These are phyloP conservation scores for Phytophthora cajani DNA, from an alignment of 352 stramenopile genomes.

Conservation along the genomic window DNA sequence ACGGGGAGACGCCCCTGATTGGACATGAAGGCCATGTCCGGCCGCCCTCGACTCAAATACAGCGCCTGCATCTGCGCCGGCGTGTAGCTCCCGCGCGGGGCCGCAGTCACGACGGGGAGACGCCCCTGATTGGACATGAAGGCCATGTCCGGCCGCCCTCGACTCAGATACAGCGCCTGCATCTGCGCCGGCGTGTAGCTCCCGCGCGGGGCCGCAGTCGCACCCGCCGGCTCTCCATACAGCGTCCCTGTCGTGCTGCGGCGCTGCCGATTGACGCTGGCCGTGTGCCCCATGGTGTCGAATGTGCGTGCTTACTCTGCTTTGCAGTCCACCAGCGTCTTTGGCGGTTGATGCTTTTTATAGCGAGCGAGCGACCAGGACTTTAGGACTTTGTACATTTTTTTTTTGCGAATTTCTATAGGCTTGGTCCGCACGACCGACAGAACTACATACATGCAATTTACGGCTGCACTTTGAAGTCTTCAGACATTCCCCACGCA, in stretches of 20 bases:
- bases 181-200: constrained; percentile 85
- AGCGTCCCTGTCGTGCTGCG: constrained; percentile 46
- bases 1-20: constrained; percentile 59
- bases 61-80: constrained; percentile 84
- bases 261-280: constrained; percentile 65
- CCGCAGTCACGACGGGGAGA: constrained; percentile 43
- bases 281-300: constrained; percentile 70
- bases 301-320: neutral
- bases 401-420: constrained; percentile 1
- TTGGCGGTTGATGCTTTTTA: constrained; percentile 26
- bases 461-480: constrained; percentile 38
- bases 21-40: constrained; percentile 88
- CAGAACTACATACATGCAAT: neutral
- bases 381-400: constrained; percentile 3
- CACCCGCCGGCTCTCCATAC: constrained; percentile 70
- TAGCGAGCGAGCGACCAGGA: neutral
- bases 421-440: neutral
- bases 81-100: constrained; percentile 67
- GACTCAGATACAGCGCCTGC: constrained; percentile 84
- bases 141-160: constrained; percentile 79
- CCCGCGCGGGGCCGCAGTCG: constrained; percentile 41
- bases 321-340: neutral
- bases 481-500: constrained; percentile 54
- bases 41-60: constrained; percentile 77
- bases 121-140: constrained; percentile 83